Conservation (phyloP, 2,329 filamentous ascomycete genomes). For the Mycosphaerella arachidis region DNA sequence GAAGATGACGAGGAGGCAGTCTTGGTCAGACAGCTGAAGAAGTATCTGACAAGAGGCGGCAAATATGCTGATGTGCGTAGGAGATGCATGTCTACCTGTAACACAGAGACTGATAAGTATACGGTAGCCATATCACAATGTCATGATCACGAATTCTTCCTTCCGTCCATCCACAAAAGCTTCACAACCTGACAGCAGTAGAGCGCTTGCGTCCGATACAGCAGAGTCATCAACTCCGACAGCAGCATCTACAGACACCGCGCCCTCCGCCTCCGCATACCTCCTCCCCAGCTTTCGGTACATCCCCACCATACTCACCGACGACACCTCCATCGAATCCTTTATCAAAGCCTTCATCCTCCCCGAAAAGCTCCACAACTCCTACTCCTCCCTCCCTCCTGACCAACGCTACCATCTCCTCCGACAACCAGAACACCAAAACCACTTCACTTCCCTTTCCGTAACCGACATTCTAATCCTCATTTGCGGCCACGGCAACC, state of each 20-base stretch:
- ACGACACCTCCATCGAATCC: conserved; percentile 48
- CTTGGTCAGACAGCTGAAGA: conserved; percentile 68
- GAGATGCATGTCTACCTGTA: not conserved
- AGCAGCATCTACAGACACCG: not conserved
- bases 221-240: conserved; percentile 13
- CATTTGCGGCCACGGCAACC: conserved; percentile 79
- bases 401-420: conserved; percentile 44
- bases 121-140: conserved; percentile 72
- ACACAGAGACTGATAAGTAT: conserved; percentile 18
- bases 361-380: conserved; percentile 57
- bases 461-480: conserved; percentile 69
- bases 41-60: conserved; percentile 39
- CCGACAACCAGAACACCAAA: conserved; percentile 47
- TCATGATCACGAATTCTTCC: conserved; percentile 72
- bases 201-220: not conserved
- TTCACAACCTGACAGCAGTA: not conserved
- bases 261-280: conserved; percentile 57
- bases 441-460: conserved; percentile 53
- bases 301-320: conserved; percentile 64
- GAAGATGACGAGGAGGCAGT: conserved; percentile 66
- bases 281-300: conserved; percentile 82
- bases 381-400: conserved; percentile 55
- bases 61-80: conserved; percentile 44
- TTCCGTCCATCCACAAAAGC: conserved; percentile 51
- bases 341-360: conserved; percentile 64